phyloP scores from a whole-genome alignment of 108 stramenopile genomes.

The Skeletonema costatum region DNA sequence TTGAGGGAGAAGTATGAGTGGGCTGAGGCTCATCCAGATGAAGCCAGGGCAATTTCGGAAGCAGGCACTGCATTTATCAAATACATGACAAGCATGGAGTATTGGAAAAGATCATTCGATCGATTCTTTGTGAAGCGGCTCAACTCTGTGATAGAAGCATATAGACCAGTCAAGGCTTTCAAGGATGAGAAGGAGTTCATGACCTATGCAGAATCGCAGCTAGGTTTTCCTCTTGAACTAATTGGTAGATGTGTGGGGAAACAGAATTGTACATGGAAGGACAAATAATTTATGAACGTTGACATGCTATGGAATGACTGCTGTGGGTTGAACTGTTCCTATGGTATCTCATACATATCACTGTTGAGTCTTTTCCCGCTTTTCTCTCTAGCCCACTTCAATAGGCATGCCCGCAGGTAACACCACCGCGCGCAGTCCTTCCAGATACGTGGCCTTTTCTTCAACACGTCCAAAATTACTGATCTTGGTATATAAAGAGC shows the following conservation, averaged over 20 bases:
- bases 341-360: too few relatives aligned
- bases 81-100: conserved; percentile 4
- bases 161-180: neutral
- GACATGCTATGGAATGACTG: neutral
- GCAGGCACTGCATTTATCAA: conserved; percentile 3
- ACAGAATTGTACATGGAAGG: neutral
- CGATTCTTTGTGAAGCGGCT: conserved; percentile 6
- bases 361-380: too few relatives aligned
- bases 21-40: conserved; percentile 9
- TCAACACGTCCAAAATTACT: conserved; percentile 12
- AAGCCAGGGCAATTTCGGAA: neutral
- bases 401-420: conserved; percentile 15
- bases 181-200: neutral
- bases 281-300: neutral
- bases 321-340: too few relatives aligned
- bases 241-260: neutral
- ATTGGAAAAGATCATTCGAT: conserved; percentile 8
- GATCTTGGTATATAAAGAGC: conserved; percentile 26
- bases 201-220: neutral
- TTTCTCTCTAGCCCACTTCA: neutral
- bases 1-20: conserved; percentile 14
- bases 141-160: neutral
- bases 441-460: conserved; percentile 1
- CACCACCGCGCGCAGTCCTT: conserved; percentile 25
- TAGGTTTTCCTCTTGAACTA: neutral